These are phyloP conservation scores for Fusarium napiforme DNA, from an alignment of 2,329 filamentous ascomycete species.

Conservation along the genomic window DNA sequence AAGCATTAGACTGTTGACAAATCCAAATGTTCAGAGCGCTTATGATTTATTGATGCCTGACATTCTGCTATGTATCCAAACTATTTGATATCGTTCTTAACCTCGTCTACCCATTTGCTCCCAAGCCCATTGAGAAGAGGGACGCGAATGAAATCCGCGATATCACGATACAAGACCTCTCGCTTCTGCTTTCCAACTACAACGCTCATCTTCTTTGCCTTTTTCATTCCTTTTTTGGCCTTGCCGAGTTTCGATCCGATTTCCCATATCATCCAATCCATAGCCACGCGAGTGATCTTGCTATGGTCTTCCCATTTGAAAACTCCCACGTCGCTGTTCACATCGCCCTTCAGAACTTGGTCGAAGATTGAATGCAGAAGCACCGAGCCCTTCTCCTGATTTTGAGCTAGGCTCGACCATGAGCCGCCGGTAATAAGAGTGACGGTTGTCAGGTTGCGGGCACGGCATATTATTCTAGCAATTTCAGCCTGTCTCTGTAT, in stretches of 20 bases:
- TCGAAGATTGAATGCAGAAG: background rate
- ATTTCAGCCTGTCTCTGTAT: constrained; percentile 11
- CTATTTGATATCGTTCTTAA: background rate
- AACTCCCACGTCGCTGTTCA: too few species aligned
- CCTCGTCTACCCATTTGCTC: constrained; percentile 16
- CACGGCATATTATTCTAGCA: constrained; percentile 8
- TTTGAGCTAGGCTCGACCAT: background rate
- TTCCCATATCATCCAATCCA: background rate
- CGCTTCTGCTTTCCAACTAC: background rate
- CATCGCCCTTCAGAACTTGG: background rate
- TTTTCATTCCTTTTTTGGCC: constrained; percentile 4
- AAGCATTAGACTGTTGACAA: background rate
- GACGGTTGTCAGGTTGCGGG: constrained; percentile 7
- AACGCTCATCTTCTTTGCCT: constrained; percentile 4
- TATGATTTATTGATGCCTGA: too few species aligned
- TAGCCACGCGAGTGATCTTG: constrained; percentile 1
- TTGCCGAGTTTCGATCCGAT: constrained; percentile 18
- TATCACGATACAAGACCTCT: constrained; percentile 13
- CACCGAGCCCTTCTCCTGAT: background rate
- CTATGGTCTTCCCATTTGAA: constrained; percentile 32
- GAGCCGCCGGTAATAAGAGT: background rate
- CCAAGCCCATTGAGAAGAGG: background rate
- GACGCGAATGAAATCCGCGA: background rate
- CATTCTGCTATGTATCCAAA: background rate
- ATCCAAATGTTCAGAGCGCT: background rate